Conservation (phyloP, 108 stramenopile genomes). For the Epithemia pelagica region DNA sequence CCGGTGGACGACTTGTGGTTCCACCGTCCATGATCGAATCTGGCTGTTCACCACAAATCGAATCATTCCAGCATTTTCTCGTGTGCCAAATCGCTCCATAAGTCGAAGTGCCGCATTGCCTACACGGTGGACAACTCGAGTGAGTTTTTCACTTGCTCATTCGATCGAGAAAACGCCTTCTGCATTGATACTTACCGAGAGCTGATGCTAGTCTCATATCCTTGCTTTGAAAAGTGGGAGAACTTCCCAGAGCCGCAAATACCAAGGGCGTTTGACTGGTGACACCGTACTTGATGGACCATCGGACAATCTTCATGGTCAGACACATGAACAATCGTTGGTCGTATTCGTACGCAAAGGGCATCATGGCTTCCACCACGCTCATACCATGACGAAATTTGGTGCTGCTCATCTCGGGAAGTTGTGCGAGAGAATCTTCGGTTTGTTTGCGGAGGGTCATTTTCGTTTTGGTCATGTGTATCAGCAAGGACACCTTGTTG, state of each 20-base stretch:
- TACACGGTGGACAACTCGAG: neutral
- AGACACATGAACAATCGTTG: neutral
- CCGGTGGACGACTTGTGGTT: neutral
- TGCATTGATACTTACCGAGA: neutral
- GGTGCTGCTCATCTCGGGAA: neutral
- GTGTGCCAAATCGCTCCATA: neutral
- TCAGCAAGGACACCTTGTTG: neutral
- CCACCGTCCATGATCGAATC: neutral
- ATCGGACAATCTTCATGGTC: neutral
- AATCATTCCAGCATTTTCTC: neutral
- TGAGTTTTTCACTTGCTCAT: too few species aligned
- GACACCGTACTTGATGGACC: neutral
- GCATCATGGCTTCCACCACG: neutral
- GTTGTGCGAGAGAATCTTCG: neutral
- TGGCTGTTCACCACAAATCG: neutral
- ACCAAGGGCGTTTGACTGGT: neutral
- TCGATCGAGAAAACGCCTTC: too few species aligned
- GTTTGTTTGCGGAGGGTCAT: neutral
- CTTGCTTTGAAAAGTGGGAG: neutral
- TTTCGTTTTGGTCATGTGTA: neutral
- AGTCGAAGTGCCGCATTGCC: neutral
- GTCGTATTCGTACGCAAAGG: neutral
- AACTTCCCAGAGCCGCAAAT: neutral
- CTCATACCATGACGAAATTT: neutral
- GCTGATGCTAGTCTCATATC: neutral